A percentile compares a stretch with the other conserved stretches of the same genome.
These are phyloP conservation scores for Rhizoclosmatium globosum DNA, from an alignment of 192 early-diverging fungal genomes.

Conservation along the genomic window DNA sequence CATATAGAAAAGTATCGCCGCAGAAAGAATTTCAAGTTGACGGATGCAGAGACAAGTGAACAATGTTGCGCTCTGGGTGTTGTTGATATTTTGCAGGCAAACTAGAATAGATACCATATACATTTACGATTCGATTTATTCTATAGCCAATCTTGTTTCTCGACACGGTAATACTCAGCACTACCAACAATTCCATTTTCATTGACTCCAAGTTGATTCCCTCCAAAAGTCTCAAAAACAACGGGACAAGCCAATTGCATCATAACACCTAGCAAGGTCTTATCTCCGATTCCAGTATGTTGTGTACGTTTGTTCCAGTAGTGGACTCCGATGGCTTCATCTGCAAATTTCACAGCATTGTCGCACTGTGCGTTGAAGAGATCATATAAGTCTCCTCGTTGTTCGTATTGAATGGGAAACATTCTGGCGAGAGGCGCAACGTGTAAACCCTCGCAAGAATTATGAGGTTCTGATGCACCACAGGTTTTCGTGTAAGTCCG, in stretches of 20 bases:
- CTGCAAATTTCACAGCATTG: neutral
- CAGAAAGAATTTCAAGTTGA: too few species aligned
- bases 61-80: too few species aligned
- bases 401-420: conserved; percentile 31
- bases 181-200: neutral
- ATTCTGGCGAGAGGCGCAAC: conserved; percentile 13
- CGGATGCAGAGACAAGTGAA: too few species aligned
- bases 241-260: conserved; percentile 39
- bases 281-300: neutral
- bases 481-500: conserved; percentile 22
- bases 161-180: neutral
- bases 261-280: conserved; percentile 33
- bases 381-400: conserved; percentile 2
- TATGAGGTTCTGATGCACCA: neutral
- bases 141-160: neutral
- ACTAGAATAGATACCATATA: too few species aligned
- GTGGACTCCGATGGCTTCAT: conserved; percentile 37
- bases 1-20: too few species aligned
- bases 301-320: conserved; percentile 45
- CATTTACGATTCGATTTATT: neutral
- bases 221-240: conserved; percentile 26
- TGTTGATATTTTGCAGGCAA: too few species aligned
- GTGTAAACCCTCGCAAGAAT: neutral
- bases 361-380: conserved; percentile 12
- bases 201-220: neutral